phyloP scores from a whole-genome alignment of 257 asterid species.

The Orobanche coerulescens region DNA sequence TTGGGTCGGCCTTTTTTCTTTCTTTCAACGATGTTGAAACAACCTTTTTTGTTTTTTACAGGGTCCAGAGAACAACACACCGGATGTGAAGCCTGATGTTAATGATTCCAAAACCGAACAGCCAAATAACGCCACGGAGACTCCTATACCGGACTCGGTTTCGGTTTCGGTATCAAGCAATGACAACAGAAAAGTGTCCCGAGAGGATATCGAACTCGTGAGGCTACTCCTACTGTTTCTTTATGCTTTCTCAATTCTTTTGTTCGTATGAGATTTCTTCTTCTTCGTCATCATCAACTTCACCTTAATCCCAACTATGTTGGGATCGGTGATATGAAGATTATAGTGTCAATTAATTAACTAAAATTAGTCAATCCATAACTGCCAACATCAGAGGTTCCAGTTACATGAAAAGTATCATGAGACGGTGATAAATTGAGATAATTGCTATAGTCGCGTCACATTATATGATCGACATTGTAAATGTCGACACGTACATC shows the following conservation, averaged over 20 bases:
- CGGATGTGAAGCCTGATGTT: constrained; percentile 55
- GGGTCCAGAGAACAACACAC: constrained; percentile 44
- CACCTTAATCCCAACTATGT: no score
- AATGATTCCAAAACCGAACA: constrained; percentile 62
- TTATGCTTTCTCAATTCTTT: neutral
- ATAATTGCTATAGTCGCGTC: no score
- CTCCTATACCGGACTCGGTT: constrained; percentile 75
- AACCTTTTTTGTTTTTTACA: constrained; percentile 31
- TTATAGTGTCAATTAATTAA: no score
- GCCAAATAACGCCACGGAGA: constrained; percentile 51
- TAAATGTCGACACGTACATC: no score
- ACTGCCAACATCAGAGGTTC: no score
- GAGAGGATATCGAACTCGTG: constrained; percentile 94
- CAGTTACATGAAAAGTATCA: no score
- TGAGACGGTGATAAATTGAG: no score
- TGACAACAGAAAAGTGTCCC: constrained; percentile 81
- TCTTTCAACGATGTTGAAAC: neutral
- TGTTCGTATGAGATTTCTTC: neutral
- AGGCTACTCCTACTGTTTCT: constrained; percentile 23
- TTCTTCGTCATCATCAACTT: no score
- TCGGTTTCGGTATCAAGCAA: constrained; percentile 81
- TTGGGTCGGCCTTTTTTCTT: neutral
- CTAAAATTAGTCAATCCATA: no score
- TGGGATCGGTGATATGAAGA: no score
- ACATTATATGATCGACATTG: no score